Base-by-base conservation (phyloP, 768 basidiomycete genomes). In the Favolaschia claudopus region DNA sequence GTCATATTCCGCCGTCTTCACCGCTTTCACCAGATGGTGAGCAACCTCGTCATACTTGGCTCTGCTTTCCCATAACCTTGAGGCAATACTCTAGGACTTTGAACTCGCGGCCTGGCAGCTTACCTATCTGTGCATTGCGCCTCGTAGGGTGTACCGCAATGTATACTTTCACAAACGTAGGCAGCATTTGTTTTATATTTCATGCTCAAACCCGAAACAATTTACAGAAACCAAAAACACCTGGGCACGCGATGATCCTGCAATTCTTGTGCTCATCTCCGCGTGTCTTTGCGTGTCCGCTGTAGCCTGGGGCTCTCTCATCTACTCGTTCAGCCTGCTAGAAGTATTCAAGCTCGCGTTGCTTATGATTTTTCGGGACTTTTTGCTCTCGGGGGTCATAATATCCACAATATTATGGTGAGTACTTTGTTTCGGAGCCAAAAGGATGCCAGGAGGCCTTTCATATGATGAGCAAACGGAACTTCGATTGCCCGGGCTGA, bases 181-280 rank as follows among this genome's bases (percentile, higher is more conserved):
- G 89, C n/a, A 22, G 37, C 54, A 24, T 33, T 49, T 59, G 32
- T 27, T 38, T 28, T 6, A 45, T 36, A 38, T 39, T 10, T 34
- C 29, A n/a, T n/a, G n/a, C n/a, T 37, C 15, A 34, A 49, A 28
- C 27, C 42, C 7, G 7, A 1, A 25, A 44, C 7, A 20, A 19
- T 6, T 42, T 36, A 62, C 76, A 92, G 95, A 98, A 80, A 98
- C 96, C 19, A 98, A 97, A 82, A 97, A 99, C 72, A 94, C 92
- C 15, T 98, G 96, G 96, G 95, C 96, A 19, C 82, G 96, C 72
- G 96, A 99, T 74, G 96, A 99, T 70, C 96, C 96, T 20, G 96
- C 96, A 25, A 95, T 97, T 63, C 82, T 98, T 25, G 82, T 98
- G 27, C 84, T 99, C 45, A 88, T 98, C 39, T 84, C 85, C 45